These are phyloP conservation scores for Xylaria castorea DNA, from an alignment of 495 filamentous ascomycete species.

Conservation along the genomic window DNA sequence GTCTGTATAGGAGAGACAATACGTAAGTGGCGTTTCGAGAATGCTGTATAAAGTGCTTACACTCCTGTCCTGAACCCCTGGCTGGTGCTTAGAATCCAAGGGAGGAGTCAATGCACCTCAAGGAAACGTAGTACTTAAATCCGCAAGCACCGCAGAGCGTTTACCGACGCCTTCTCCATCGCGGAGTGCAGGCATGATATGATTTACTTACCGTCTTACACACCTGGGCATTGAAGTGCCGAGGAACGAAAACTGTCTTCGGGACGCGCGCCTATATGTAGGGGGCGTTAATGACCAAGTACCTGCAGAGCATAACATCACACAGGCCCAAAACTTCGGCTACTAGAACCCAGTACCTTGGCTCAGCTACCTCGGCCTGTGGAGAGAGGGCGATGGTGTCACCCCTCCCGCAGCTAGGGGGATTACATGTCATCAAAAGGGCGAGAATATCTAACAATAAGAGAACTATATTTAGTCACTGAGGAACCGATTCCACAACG, in stretches of 20 bases:
- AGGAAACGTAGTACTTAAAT: background rate
- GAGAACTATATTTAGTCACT: background rate
- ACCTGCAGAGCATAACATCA: background rate
- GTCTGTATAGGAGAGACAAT: background rate
- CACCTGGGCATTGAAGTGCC: background rate
- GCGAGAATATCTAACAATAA: background rate
- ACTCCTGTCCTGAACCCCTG: background rate
- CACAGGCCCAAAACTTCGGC: constrained; percentile 1
- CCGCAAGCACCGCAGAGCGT: background rate
- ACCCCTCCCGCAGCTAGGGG: background rate
- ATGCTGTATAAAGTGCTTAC: background rate
- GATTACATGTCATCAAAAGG: background rate
- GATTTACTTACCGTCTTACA: background rate
- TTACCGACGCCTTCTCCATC: background rate
- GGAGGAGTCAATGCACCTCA: background rate
- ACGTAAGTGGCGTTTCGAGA: background rate
- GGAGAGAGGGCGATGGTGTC: background rate
- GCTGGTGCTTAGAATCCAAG: background rate
- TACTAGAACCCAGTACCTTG: constrained; percentile 18
- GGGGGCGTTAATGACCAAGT: background rate
- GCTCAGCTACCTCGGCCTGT: background rate
- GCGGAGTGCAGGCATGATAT: background rate
- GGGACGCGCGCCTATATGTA: constrained; percentile 1
- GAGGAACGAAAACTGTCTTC: background rate
- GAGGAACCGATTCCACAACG: background rate